Evolutionary conservation across 345 rosid species (phyloP).

Genomic region (Eucalyptus shirleyi): DNA sequence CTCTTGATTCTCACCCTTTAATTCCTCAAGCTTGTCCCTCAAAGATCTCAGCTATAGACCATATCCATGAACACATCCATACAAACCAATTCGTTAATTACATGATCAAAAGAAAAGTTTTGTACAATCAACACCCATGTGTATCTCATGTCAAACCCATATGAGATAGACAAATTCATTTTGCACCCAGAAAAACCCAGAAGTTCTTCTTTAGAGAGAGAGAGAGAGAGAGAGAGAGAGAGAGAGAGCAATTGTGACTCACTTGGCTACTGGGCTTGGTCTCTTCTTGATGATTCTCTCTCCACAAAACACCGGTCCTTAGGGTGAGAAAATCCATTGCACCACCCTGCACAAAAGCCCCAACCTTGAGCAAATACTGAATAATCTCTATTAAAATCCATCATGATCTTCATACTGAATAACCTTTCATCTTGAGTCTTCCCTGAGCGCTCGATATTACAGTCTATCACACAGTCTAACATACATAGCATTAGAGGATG

Average conservation of each 20-base stretch:
- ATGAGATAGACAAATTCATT: neutral
- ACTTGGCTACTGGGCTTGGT: neutral
- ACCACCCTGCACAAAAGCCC: neutral
- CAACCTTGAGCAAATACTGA: neutral
- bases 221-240: neutral
- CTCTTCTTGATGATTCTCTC: neutral
- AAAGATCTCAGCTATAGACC: neutral
- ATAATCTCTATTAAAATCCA: neutral
- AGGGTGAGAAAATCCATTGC: neutral
- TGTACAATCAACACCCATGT: neutral
- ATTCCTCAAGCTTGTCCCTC: neutral
- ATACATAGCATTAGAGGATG: neutral
- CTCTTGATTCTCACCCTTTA: constrained; percentile 1
- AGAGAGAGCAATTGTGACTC: neutral
- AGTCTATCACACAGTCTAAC: neutral
- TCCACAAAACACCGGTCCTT: neutral
- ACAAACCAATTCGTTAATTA: neutral
- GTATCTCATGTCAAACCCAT: neutral
- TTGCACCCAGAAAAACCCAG: neutral
- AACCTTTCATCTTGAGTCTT: neutral
- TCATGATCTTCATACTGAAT: neutral
- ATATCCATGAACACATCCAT: neutral
- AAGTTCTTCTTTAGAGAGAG: neutral
- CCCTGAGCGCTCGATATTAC: neutral
- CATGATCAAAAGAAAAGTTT: neutral